Evolutionary conservation across 306 rosid species (phyloP), one percentile per base, ranked within the genome.

Genomic region (Vigna mungo): DNA sequence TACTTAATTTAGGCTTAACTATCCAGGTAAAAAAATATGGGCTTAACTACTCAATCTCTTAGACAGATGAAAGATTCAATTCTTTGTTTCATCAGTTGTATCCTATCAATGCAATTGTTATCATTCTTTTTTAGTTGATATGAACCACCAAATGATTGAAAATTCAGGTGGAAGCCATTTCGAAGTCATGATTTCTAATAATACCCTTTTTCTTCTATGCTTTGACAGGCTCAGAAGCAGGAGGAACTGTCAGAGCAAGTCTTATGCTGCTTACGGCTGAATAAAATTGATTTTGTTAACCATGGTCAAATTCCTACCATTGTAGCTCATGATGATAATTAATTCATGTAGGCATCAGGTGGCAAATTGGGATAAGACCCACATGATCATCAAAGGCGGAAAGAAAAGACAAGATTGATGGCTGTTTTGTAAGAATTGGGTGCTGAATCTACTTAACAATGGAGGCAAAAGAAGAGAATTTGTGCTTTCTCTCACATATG

Each of bases 191-290:
- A 4, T 32, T 32, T 32, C 36, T 32, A 32, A 59, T 34, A 5
- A 59, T 27, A 55, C 27, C 44, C 44, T 7, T 32, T 3, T 12
- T 59, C 52, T 43, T 48, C 12, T 61, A 30, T 76, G 46, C 16
- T 70, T 62, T 60, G 18, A 18, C 85, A 94, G 97, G 97, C 98
- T 81, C 97, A 92, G 81, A 94, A 94, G 55, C 86, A 75, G 73
- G 97, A 94, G 84, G 97, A 94, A 81, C 74, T 94, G 74, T 97
- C 98, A 0, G 98, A 94, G 78, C 78, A 92, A 85, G 96, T 90
- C 9, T 66, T 94, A 64, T 92, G 98, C 80, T 94, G 97, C 66
- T 54, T 90, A 81, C 80, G 96, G 1, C 78, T 94, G 92, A 92
- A 94, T 30, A 92, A 89, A 86, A 70, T 92, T 59, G 96, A 92